These are phyloP conservation scores for Mycena olivaceomarginata DNA, from an alignment of 768 basidiomycete species.

Conservation along the genomic window DNA sequence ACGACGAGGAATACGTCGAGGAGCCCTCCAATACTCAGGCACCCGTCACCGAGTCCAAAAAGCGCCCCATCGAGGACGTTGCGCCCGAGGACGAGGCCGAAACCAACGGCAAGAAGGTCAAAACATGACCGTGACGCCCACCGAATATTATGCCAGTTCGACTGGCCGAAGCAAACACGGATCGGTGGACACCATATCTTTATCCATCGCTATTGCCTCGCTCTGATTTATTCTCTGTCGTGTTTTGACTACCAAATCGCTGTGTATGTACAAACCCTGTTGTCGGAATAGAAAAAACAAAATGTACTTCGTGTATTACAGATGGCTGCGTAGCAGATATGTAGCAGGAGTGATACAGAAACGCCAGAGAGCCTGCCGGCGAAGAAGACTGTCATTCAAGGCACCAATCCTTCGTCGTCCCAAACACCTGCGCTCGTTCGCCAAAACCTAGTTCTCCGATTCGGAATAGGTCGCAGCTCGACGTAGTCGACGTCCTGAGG, in stretches of 20 bases:
- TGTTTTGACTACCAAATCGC: conserved; percentile 9
- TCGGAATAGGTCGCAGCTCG: conserved; percentile 74
- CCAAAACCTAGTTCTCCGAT: conserved; percentile 75
- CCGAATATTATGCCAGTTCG: conserved; percentile 14
- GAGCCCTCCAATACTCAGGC: conserved; percentile 21
- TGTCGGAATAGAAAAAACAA: conserved; percentile 40
- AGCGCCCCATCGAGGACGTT: conserved; percentile 59
- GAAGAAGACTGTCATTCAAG: conserved; percentile 59
- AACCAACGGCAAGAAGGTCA: conserved; percentile 62
- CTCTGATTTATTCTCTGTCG: conserved; percentile 34
- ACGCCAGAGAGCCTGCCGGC: not conserved
- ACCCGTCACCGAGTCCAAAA: conserved; percentile 50
- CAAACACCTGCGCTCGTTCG: conserved; percentile 68
- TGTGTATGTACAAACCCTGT: conserved; percentile 33
- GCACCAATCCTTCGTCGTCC: conserved; percentile 78
- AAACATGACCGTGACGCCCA: conserved; percentile 53
- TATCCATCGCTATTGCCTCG: conserved; percentile 40
- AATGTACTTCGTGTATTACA: conserved; percentile 37
- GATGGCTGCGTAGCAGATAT: not conserved
- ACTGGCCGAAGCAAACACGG: conserved; percentile 28
- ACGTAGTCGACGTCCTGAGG: conserved; percentile 82
- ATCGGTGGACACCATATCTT: conserved; percentile 42
- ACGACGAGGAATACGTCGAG: conserved; percentile 52
- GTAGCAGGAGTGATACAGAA: not conserved
- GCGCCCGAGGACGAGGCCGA: conserved; percentile 52